Evolutionary conservation across 1,139 yeast species (phyloP).

Genomic region (Sporopachydermia cereana): DNA sequence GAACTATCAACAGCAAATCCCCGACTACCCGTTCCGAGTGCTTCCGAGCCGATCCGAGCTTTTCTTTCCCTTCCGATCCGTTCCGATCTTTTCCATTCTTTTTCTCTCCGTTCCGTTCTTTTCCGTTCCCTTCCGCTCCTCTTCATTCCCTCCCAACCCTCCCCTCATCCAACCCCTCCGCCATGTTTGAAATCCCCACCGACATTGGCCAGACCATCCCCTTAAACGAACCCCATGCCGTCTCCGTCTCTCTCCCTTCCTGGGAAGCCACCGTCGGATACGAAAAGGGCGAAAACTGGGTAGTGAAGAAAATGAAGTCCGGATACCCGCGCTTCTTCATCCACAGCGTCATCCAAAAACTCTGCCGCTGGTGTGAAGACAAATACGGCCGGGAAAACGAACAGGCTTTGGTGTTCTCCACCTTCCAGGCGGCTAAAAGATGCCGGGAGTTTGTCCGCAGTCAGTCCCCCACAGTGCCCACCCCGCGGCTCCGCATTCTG

Average conservation of each 20-base stretch:
- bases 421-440: slow-evolving; percentile 67
- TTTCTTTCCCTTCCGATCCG: no score
- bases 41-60: no score
- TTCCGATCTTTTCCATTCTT: no score
- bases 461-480: slow-evolving; percentile 19
- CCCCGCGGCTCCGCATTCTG: slow-evolving; percentile 49
- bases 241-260: slow-evolving; percentile 84
- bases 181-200: slow-evolving; percentile 19
- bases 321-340: slow-evolving; percentile 88
- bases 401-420: slow-evolving; percentile 61
- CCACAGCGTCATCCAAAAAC: slow-evolving; percentile 57
- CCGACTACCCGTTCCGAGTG: no score
- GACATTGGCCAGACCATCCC: slow-evolving; percentile 81
- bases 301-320: slow-evolving; percentile 63
- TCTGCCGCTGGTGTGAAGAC: slow-evolving; percentile 30
- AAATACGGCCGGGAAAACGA: slow-evolving; percentile 76
- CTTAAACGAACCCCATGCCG: slow-evolving; percentile 81
- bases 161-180: no score
- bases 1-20: no score
- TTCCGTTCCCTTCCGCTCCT: no score
- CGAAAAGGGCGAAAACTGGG: slow-evolving; percentile 84
- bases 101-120: no score
- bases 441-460: slow-evolving; percentile 65
- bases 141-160: no score
- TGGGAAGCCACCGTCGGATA: slow-evolving; percentile 91